phyloP scores from a whole-genome alignment of 192 early-diverging fungal species.

The Umbelopsis ramanniana region DNA sequence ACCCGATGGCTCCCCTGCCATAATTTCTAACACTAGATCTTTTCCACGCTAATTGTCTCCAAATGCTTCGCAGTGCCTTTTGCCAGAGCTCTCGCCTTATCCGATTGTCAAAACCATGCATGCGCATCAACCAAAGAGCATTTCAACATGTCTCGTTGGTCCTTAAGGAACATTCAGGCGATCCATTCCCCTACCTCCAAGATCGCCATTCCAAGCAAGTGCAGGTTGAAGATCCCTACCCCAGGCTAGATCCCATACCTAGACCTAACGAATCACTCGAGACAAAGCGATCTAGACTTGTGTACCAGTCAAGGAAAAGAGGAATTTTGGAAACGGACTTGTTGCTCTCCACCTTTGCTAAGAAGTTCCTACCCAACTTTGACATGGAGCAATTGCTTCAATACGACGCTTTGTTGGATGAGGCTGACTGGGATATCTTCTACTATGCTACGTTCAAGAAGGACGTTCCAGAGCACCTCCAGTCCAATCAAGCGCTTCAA shows the following conservation, averaged over 20 bases:
- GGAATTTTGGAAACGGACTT: constrained; percentile 95
- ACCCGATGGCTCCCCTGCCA: not conserved
- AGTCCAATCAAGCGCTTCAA: constrained; percentile 56
- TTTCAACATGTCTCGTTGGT: not conserved
- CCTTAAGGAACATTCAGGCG: constrained; percentile 2
- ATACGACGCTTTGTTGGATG: constrained; percentile 83
- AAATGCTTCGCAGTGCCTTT: constrained; percentile 1
- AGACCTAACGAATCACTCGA: constrained; percentile 69
- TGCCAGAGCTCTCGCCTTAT: not conserved
- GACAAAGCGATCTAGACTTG: constrained; percentile 78
- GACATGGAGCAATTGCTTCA: constrained; percentile 65
- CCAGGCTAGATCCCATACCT: constrained; percentile 56
- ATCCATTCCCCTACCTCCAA: constrained; percentile 42
- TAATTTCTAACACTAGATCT: not conserved
- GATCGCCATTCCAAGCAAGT: constrained; percentile 39
- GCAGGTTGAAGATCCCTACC: constrained; percentile 32
- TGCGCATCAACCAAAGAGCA: not conserved
- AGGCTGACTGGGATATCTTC: constrained; percentile 97
- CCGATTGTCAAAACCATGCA: not conserved
- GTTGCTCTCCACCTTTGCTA: constrained; percentile 87
- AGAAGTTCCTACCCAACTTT: constrained; percentile 60
- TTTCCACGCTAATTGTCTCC: not conserved
- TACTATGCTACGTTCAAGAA: constrained; percentile 86
- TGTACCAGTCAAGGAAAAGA: constrained; percentile 89
- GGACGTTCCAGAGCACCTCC: constrained; percentile 56